Percentiles rank a stretch among this genome's conserved stretches.
Evolutionary conservation across 208 protist genomes (phyloP).

Genomic region (Herpetomonas samuelpessoai): DNA sequence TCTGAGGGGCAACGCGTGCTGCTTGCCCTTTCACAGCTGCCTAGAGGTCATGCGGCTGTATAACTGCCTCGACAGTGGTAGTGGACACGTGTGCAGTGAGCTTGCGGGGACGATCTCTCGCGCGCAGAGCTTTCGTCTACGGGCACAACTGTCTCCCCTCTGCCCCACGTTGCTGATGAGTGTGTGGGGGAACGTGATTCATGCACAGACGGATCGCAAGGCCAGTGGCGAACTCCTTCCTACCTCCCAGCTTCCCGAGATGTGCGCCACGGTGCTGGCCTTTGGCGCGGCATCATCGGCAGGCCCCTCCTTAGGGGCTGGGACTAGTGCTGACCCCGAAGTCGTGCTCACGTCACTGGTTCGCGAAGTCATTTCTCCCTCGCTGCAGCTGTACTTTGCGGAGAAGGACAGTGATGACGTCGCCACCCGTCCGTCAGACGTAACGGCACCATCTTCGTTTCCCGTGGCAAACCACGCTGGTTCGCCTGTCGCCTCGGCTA

Average conservation of each 20-base stretch:
- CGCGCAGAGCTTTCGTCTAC: too few species aligned
- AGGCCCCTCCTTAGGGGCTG: not conserved
- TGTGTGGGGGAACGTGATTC: not conserved
- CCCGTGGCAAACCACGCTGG: not conserved
- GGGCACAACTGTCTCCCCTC: not conserved
- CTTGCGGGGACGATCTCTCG: too few species aligned
- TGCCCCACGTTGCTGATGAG: not conserved
- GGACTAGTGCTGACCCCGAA: not conserved
- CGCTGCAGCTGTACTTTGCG: not conserved
- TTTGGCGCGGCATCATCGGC: not conserved
- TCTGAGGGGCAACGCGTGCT: not conserved
- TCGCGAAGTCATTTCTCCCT: not conserved
- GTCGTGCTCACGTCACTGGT: not conserved
- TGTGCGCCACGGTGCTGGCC: not conserved
- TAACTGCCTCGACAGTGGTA: too few species aligned
- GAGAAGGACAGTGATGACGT: too few species aligned
- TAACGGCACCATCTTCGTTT: not conserved
- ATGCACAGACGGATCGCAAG: too few species aligned
- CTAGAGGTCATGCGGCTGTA: too few species aligned
- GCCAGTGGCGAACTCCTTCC: too few species aligned
- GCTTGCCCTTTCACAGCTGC: too few species aligned
- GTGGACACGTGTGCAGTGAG: too few species aligned
- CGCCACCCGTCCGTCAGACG: too few species aligned
- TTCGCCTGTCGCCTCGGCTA: not conserved
- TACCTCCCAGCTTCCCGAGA: not conserved